Evolutionary conservation across 768 basidiomycete genomes (phyloP).

Genomic region (Lactarius psammicola): DNA sequence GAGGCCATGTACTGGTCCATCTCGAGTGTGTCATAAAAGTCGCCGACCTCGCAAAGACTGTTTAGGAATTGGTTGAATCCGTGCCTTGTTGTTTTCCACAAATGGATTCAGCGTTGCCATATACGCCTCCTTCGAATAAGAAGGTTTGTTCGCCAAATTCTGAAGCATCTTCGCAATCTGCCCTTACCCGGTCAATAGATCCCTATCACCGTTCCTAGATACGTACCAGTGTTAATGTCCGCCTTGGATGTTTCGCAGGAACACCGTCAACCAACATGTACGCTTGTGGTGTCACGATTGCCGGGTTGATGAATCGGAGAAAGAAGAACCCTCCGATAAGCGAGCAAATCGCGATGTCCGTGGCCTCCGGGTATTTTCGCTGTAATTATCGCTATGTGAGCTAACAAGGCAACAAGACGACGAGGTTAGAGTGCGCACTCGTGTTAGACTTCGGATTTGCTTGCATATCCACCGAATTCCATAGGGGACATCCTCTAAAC

Average conservation of each 20-base stretch:
- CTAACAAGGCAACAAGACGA: not conserved
- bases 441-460: conserved; percentile 94
- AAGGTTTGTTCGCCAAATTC: conserved; percentile 98
- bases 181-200: not conserved
- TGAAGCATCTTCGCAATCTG: conserved; percentile 99
- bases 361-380: conserved; percentile 99
- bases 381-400: conserved; percentile 36
- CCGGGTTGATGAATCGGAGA: conserved; percentile 98
- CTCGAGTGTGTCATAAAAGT: conserved; percentile 99
- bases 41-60: conserved; percentile 95
- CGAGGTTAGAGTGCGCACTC: conserved; percentile 52
- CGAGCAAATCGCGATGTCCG: conserved; percentile 97
- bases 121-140: conserved; percentile 95
- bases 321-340: conserved; percentile 99
- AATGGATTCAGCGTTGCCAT: conserved; percentile 99
- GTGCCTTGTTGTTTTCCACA: conserved; percentile 96
- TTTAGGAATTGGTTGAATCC: conserved; percentile 98
- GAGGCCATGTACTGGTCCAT: conserved; percentile 99
- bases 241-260: conserved; percentile 94
- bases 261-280: conserved; percentile 99
- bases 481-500: conserved; percentile 97
- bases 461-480: conserved; percentile 99
- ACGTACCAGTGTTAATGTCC: conserved; percentile 85
- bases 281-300: conserved; percentile 97
- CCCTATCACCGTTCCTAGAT: not conserved